A percentile compares a stretch with the other conserved stretches of the same genome.
Evolutionary conservation across 2,329 filamentous ascomycete genomes (phyloP).

Genomic region (Diaporthe ilicicola): DNA sequence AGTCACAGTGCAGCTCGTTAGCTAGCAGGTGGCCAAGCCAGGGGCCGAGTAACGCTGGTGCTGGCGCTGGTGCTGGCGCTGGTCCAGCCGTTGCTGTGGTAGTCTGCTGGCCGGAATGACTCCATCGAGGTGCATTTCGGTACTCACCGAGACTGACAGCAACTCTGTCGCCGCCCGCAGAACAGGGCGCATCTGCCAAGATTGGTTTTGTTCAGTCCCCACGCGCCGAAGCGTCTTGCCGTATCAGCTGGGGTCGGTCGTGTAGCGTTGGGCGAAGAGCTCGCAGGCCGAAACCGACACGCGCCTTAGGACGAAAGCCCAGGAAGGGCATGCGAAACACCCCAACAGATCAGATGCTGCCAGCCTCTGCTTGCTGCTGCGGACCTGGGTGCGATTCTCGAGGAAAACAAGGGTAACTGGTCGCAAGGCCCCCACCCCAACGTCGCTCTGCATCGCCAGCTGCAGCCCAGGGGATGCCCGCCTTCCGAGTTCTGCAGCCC

Average conservation of each 20-base stretch:
- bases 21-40: background rate
- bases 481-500: constrained; percentile 1
- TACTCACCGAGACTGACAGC: background rate
- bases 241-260: background rate
- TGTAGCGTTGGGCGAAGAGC: background rate
- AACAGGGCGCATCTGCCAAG: background rate
- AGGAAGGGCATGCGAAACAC: constrained; percentile 6
- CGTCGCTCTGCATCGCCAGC: background rate
- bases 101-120: background rate
- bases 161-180: background rate
- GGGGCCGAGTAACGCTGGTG: background rate
- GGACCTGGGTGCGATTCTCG: background rate
- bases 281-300: background rate
- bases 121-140: background rate
- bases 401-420: background rate
- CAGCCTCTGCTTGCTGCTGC: background rate
- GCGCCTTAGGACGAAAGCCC: background rate
- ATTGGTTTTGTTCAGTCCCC: background rate
- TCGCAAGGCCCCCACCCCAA: background rate
- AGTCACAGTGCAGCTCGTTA: background rate
- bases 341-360: constrained; percentile 6
- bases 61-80: background rate
- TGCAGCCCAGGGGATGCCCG: background rate
- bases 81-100: background rate
- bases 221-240: background rate